phyloP scores from a whole-genome alignment of 2,329 filamentous ascomycete species.

The Raffaelea ambrosiae region DNA sequence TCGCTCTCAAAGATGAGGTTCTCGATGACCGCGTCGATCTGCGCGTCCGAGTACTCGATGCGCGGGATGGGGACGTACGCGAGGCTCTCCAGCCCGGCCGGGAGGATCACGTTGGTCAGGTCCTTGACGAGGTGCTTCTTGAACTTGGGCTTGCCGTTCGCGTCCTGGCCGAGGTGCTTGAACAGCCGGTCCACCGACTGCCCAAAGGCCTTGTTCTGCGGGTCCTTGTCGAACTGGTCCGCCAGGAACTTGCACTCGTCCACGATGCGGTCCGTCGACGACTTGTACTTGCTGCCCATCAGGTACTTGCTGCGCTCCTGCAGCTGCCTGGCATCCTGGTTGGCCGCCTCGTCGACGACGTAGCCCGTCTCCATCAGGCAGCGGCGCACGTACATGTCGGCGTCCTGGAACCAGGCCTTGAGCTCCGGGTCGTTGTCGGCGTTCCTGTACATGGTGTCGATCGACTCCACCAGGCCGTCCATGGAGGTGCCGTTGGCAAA shows the following conservation, averaged over 20 bases:
- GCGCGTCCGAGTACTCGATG: constrained; percentile 81
- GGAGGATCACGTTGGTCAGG: constrained; percentile 76
- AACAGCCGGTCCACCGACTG: constrained; percentile 76
- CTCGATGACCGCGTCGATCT: constrained; percentile 83
- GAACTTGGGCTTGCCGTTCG: constrained; percentile 76
- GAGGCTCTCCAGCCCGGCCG: constrained; percentile 70
- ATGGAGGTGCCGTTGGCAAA: constrained; percentile 92
- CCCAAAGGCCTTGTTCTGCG: constrained; percentile 75
- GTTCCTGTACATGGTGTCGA: constrained; percentile 78
- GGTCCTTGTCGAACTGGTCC: constrained; percentile 82
- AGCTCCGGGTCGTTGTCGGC: constrained; percentile 82
- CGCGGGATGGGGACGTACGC: constrained; percentile 89
- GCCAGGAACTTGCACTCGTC: constrained; percentile 87
- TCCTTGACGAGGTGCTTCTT: constrained; percentile 93
- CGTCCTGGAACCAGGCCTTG: constrained; percentile 75
- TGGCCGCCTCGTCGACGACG: constrained; percentile 74
- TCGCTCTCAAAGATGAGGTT: constrained; percentile 93
- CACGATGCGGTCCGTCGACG: constrained; percentile 75
- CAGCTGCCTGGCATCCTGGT: constrained; percentile 71
- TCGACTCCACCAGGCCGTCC: constrained; percentile 75
- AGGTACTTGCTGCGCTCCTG: constrained; percentile 82
- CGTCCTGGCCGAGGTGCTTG: constrained; percentile 75
- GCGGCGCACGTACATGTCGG: constrained; percentile 71
- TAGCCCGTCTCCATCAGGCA: constrained; percentile 86
- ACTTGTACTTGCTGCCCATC: constrained; percentile 78